Base-by-base conservation (phyloP, 2,329 filamentous ascomycete genomes). In the Mycogone perniciosa region DNA sequence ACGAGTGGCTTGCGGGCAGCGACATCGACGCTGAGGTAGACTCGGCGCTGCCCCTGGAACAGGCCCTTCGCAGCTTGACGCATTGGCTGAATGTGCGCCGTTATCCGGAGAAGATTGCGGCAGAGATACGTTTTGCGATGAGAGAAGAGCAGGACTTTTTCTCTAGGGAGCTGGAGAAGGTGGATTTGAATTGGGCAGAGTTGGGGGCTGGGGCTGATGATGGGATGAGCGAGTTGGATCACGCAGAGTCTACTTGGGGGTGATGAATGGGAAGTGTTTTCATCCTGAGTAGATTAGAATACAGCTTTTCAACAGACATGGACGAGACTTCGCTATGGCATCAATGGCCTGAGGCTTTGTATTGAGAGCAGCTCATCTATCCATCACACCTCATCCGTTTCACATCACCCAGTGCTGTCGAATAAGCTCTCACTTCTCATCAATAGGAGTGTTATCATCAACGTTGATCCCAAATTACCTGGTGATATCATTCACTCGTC, bases 11-110 rank as follows among this genome's bases (percentile, higher is more conserved):
- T 1, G 84, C 88, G 0, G 92, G 92, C 5, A 87, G 86, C 54
- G 91, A 96, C 64, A 84, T 97, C 1, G 93, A 99, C 61, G 88
- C 86, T 1, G 92, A 96, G 59, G 90, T 97, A 1, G 93, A 97
- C 63, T 89, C 95, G 64, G 89, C 91, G 10, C 73, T 97, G 59
- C 92, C 92, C 2, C 76, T 96, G 6, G 93, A 99, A 70, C 91
- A 96, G 72, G 90, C 89, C 1, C 75, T 97, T 41, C 77, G 93
- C 40, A 89, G 88, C 39, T 69, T 99, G 56, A 96, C 92, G 48
- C 90, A 96, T 67, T 99, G 93, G 90, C 89, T 88, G 74, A 96
- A 96, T 67, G 74, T 96, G 60, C 80, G 88, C 51, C 72, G 82
- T 56, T 96, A 95, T 63, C 87, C 88, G 20, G 86, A 90, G 52